Conservation (phyloP, 1,139 yeast species). For the Suzukiozyma palmioleophila region DNA sequence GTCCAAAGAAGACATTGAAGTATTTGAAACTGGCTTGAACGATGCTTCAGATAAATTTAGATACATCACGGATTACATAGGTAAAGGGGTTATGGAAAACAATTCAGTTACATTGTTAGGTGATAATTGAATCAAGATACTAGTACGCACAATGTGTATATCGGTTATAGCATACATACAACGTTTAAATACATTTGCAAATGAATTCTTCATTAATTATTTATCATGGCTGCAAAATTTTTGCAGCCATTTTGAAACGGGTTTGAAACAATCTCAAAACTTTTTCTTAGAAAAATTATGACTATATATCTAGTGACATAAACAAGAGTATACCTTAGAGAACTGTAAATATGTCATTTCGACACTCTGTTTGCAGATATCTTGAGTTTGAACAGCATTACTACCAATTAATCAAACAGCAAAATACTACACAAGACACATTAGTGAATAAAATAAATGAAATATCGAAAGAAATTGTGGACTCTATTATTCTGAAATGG, state of each 20-base stretch:
- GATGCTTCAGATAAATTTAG: conserved; percentile 67
- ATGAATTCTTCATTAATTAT: too few species aligned
- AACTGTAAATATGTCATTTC: neutral
- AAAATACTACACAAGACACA: neutral
- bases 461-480: neutral
- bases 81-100: conserved; percentile 78
- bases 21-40: conserved; percentile 56
- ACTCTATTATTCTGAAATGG: neutral
- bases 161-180: too few species aligned
- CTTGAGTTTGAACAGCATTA: neutral
- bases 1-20: conserved; percentile 55
- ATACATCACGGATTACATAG: conserved; percentile 74
- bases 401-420: neutral
- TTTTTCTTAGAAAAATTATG: neutral
- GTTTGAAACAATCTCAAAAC: neutral
- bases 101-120: conserved; percentile 14
- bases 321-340: neutral
- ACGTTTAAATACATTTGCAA: too few species aligned
- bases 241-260: neutral
- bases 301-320: neutral
- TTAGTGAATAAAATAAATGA: conserved; percentile 3
- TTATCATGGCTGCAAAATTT: conserved; percentile 1
- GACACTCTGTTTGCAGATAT: neutral
- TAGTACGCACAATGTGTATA: neutral
- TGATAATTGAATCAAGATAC: neutral